Conservation (phyloP, 805 yeast genomes). For the Kluyveromyces siamensis region DNA sequence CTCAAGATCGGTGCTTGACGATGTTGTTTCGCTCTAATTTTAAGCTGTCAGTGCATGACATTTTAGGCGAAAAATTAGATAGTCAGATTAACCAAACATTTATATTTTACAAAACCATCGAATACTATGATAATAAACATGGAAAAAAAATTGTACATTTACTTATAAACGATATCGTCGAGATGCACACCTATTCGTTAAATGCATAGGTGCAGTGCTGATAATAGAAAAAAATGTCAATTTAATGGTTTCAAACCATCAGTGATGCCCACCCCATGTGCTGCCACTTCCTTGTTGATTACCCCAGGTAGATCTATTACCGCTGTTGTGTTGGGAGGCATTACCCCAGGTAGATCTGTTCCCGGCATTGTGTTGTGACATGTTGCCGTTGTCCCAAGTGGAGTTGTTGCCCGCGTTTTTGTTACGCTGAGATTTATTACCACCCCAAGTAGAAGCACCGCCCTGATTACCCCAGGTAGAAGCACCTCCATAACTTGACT, state of each 20-base stretch:
- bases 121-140: background rate
- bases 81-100: background rate
- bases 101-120: background rate
- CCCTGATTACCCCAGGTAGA: constrained; percentile 36
- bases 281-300: constrained; percentile 24
- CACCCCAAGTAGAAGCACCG: constrained; percentile 36
- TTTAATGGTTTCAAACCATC: background rate
- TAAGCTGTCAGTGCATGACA: background rate
- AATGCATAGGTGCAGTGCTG: background rate
- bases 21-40: too few species aligned
- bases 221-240: background rate
- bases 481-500: constrained; percentile 32
- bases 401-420: constrained; percentile 14
- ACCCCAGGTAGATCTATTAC: constrained; percentile 33
- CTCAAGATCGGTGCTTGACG: too few species aligned
- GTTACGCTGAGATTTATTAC: constrained; percentile 12
- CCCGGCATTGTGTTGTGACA: constrained; percentile 22
- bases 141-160: background rate
- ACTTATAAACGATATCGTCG: background rate
- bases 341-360: constrained; percentile 37
- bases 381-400: constrained; percentile 30
- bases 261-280: constrained; percentile 26
- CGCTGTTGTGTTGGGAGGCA: constrained; percentile 14
- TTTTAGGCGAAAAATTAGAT: background rate
- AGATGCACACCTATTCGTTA: background rate